phyloP scores from a whole-genome alignment of 2,329 filamentous ascomycete species.

The Colletotrichum siamense region DNA sequence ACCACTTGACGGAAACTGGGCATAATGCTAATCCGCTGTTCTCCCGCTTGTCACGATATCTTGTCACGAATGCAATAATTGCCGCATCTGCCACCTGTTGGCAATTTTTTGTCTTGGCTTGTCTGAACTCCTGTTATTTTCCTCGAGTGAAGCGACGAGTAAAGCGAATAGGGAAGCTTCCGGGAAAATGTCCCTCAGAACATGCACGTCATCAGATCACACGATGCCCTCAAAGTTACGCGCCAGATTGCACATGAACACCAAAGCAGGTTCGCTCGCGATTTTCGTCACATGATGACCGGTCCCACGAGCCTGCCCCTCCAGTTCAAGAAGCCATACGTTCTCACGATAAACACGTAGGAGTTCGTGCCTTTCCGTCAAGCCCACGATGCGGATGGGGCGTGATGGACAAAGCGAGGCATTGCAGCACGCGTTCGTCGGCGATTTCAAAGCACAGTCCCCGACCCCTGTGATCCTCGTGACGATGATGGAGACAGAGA shows the following conservation, averaged over 20 bases:
- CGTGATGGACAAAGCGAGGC: background rate
- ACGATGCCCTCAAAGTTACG: background rate
- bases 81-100: background rate
- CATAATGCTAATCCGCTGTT: fast-evolving
- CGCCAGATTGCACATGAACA: background rate
- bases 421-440: background rate
- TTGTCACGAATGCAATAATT: background rate
- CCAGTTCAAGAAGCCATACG: background rate
- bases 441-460: background rate
- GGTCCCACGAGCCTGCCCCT: background rate
- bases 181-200: background rate
- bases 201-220: background rate
- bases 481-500: background rate
- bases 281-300: background rate
- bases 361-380: background rate
- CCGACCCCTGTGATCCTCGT: background rate
- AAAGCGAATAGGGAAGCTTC: background rate
- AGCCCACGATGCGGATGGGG: background rate
- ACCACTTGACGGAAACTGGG: background rate
- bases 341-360: background rate
- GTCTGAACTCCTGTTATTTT: too few relatives aligned
- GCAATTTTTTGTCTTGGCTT: background rate
- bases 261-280: background rate
- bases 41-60: background rate
- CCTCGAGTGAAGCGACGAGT: too few relatives aligned